A percentile compares a stretch with the other conserved stretches of the same genome.
phyloP scores from a whole-genome alignment of 441 rosid species.

The Gossypium gossypioides region DNA sequence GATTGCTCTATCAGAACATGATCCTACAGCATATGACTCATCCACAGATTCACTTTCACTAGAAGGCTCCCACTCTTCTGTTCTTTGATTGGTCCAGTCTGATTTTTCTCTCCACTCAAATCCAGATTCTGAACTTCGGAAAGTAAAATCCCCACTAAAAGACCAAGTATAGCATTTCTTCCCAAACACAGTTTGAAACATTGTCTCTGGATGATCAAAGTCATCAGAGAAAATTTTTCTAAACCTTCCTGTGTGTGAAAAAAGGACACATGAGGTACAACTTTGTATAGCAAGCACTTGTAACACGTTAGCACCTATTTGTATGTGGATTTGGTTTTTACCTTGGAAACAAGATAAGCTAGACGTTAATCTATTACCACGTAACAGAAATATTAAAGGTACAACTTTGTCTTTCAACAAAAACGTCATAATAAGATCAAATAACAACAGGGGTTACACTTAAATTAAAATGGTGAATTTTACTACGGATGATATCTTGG shows the following conservation, averaged over 20 bases:
- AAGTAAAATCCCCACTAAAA: conserved; percentile 20
- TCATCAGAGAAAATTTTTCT: conserved; percentile 33
- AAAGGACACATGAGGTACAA: neutral
- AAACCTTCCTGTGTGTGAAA: conserved; percentile 26
- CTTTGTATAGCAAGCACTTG: neutral
- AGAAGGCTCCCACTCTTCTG: conserved; percentile 23
- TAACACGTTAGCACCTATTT: too few relatives aligned
- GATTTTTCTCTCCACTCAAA: conserved; percentile 41
- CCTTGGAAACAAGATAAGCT: too few relatives aligned
- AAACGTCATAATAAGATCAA: too few relatives aligned
- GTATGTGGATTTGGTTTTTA: too few relatives aligned
- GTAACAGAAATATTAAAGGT: too few relatives aligned
- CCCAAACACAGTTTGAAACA: conserved; percentile 38
- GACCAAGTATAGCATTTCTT: conserved; percentile 47
- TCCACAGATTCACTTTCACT: conserved; percentile 26
- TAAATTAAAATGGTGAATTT: too few relatives aligned
- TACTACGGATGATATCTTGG: too few relatives aligned
- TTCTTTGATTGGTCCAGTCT: conserved; percentile 19
- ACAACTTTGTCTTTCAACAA: too few relatives aligned
- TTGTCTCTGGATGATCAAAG: conserved; percentile 29
- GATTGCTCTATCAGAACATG: conserved; percentile 37
- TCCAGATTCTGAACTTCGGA: conserved; percentile 27
- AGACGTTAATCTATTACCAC: too few relatives aligned
- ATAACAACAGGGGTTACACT: too few relatives aligned
- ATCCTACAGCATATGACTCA: conserved; percentile 29